These are phyloP conservation scores for Erysimum cheiranthoides DNA, from an alignment of 345 rosid genomes.

Conservation along the genomic window DNA sequence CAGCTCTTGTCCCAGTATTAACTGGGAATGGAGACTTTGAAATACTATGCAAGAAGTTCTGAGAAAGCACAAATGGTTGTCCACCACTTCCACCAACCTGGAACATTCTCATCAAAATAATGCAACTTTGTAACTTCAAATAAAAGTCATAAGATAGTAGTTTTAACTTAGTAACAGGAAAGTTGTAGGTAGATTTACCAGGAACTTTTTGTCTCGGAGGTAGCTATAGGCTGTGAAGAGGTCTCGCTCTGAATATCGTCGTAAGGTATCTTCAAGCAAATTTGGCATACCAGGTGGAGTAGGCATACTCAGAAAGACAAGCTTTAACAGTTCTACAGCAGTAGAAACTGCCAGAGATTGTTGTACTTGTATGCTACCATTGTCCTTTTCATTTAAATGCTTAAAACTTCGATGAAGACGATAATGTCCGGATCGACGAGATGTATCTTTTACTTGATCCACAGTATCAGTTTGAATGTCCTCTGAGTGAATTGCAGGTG, in stretches of 20 bases:
- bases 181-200: slow-evolving; percentile 58
- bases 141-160: slow-evolving; percentile 16
- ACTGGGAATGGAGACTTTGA: slow-evolving; percentile 79
- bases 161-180: slow-evolving; percentile 17
- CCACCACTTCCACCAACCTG: slow-evolving; percentile 87
- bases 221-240: slow-evolving; percentile 94
- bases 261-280: slow-evolving; percentile 75
- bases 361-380: slow-evolving; percentile 54
- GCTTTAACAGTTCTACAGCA: slow-evolving; percentile 92
- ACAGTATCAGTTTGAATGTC: slow-evolving; percentile 43
- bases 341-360: slow-evolving; percentile 85
- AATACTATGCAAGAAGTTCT: slow-evolving; percentile 72
- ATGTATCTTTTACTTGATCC: slow-evolving; percentile 53
- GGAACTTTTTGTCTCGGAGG: slow-evolving; percentile 78
- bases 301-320: slow-evolving; percentile 83
- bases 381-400: slow-evolving; percentile 60
- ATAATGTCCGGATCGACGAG: slow-evolving; percentile 52
- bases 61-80: slow-evolving; percentile 85
- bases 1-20: slow-evolving; percentile 82
- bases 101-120: slow-evolving; percentile 40
- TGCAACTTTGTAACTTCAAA: slow-evolving; percentile 20
- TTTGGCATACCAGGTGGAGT: slow-evolving; percentile 65
- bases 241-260: slow-evolving; percentile 89
- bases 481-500: slow-evolving; percentile 49
- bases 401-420: slow-evolving; percentile 63